Base-by-base conservation (phyloP, 2,329 filamentous ascomycete genomes). In the Colletotrichum destructivum region DNA sequence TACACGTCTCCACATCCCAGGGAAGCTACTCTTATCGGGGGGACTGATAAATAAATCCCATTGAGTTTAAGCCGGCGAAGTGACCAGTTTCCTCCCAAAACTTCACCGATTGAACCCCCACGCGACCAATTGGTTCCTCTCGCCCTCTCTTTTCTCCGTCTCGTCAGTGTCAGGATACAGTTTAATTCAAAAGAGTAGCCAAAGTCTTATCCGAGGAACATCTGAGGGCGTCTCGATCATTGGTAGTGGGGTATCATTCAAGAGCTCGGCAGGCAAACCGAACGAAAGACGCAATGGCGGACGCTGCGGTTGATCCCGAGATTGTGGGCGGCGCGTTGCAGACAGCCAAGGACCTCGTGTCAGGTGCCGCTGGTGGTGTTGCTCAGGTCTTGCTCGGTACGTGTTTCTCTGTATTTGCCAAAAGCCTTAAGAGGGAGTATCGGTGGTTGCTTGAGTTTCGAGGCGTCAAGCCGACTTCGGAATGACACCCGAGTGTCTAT, bases 341-440 rank as follows among this genome's bases (percentile, higher is more conserved):
- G 79, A 93, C 93, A 61, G 85, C 91, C 78, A 99, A 98, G 87
- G 96, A 99, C 83, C 86, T 99, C 71, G 93, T 96, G 79, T 90
- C 96, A 13, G 96, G 96, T 47, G 96, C 96, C 71, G 93, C 92
- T 9, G 96, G 96, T 74, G 96, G 96, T 77, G 88, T 98, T 77
- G 96, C 96, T 21, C 96, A 99, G 83, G 96, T 99, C 54, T 85
- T 99, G 74, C 88, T 98, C 75, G 96, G 95, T 98, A 85, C 84
- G 90, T 76, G 61, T 67, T 69, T 15, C 18, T 21, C 11, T 21
- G 35, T 55, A 6, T 38, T 70, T 54, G 51, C 42, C 31, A 62
- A 12, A 15, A 35, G 26, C 42, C 11, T 52, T 38, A n/a, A 26
- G n/a, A 44, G 46, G 38, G 57, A 62, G 46, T 38, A 23, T 35